Percentiles rank a stretch among this genome's conserved stretches.
These are phyloP conservation scores for Leptographium wingfieldii DNA, from an alignment of 2,329 filamentous ascomycete species.

Conservation along the genomic window DNA sequence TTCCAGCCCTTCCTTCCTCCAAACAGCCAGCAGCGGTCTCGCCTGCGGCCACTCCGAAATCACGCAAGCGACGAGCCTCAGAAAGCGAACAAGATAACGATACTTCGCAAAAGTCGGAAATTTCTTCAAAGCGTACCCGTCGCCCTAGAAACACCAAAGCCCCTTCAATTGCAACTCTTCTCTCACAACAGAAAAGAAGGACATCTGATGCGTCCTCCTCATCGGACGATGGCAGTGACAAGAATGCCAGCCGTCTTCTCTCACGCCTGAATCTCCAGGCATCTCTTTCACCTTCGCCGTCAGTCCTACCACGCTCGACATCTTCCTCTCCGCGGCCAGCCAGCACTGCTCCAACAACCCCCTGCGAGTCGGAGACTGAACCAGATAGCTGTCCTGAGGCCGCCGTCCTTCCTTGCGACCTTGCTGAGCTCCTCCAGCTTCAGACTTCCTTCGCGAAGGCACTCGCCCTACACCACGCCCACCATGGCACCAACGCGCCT, in stretches of 20 bases:
- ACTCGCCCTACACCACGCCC: slow-evolving; percentile 54
- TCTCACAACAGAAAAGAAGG: slow-evolving; percentile 3
- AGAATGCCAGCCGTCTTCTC: slow-evolving; percentile 22
- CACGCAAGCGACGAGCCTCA: slow-evolving; percentile 8
- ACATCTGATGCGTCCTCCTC: neutral
- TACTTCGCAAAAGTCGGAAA: neutral
- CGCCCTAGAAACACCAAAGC: slow-evolving; percentile 5
- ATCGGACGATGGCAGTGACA: neutral
- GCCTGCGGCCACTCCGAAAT: neutral
- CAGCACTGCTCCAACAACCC: slow-evolving; percentile 25
- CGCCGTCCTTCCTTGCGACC: slow-evolving; percentile 32
- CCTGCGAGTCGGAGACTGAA: slow-evolving; percentile 22
- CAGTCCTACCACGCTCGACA: neutral
- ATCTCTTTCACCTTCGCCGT: neutral
- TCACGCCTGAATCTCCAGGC: slow-evolving; percentile 28
- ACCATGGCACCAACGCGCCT: slow-evolving; percentile 50
- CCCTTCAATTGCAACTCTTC: slow-evolving; percentile 12
- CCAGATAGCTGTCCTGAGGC: slow-evolving; percentile 9
- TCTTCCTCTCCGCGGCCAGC: slow-evolving; percentile 11
- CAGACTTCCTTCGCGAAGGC: slow-evolving; percentile 57
- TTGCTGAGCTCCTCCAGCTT: slow-evolving; percentile 48
- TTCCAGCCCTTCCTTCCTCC: neutral
- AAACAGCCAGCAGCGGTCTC: neutral
- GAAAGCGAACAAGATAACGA: slow-evolving; percentile 2
- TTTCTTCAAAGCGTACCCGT: slow-evolving; percentile 8